phyloP scores from a whole-genome alignment of 2,329 filamentous ascomycete species.

The Fusarium sp. region DNA sequence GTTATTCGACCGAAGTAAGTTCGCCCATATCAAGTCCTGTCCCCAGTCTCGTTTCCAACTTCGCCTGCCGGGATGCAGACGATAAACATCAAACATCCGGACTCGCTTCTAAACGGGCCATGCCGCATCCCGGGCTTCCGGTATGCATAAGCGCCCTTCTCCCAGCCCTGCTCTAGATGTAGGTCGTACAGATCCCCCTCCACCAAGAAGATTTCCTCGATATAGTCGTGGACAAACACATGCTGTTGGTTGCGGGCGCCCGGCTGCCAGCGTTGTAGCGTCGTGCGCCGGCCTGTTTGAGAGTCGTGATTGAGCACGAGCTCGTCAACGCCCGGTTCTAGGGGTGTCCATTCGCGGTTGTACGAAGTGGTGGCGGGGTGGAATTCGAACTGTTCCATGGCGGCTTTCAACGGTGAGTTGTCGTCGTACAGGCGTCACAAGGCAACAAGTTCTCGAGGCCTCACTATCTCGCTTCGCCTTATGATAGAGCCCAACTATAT shows the following conservation, averaged over 20 bases:
- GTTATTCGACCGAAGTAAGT: not conserved
- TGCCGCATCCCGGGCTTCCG: constrained; percentile 54
- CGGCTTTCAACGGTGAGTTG: not conserved
- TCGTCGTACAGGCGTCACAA: not conserved
- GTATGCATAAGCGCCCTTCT: constrained; percentile 54
- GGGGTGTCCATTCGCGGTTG: constrained; percentile 37
- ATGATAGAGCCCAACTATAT: not conserved
- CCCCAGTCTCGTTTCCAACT: constrained; percentile 18
- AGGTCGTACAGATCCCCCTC: constrained; percentile 51
- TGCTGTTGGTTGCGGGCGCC: constrained; percentile 42
- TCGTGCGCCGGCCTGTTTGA: constrained; percentile 44
- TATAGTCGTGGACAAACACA: constrained; percentile 51
- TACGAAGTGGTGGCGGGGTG: constrained; percentile 38
- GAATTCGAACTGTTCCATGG: constrained; percentile 47
- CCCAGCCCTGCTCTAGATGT: constrained; percentile 46
- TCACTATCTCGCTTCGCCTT: constrained; percentile 14
- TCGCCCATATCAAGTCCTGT: constrained; percentile 11
- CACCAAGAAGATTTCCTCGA: constrained; percentile 54
- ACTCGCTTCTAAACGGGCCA: constrained; percentile 51
- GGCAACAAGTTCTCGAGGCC: not conserved
- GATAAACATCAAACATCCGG: constrained; percentile 51
- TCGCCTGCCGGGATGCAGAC: constrained; percentile 35
- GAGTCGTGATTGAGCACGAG: constrained; percentile 50
- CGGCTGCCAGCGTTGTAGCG: constrained; percentile 53
- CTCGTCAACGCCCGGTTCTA: constrained; percentile 51